Percentiles rank a stretch among this genome's conserved stretches.
Conservation (phyloP, 805 yeast species). For the Suhomyces sp. region DNA sequence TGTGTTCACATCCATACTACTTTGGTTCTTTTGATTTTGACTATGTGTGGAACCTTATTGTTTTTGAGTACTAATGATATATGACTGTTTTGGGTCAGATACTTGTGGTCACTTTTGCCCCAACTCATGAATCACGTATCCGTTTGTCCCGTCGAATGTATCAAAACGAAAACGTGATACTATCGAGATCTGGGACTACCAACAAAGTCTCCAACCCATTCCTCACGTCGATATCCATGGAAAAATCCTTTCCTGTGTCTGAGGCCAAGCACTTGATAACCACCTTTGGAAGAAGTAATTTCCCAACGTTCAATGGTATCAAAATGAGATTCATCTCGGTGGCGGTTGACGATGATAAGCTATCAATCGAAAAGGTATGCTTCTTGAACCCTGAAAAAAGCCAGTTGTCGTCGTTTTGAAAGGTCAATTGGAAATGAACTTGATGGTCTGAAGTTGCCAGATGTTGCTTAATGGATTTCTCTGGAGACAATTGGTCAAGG, state of each 20-base stretch:
- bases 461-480: no score
- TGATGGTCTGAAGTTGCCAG: no score
- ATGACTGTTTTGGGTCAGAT: no score
- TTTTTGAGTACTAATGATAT: no score
- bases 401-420: slow-evolving; percentile 71
- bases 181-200: slow-evolving; percentile 69
- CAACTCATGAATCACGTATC: no score
- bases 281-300: slow-evolving; percentile 63
- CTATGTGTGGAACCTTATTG: no score
- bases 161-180: slow-evolving; percentile 55
- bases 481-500: no score
- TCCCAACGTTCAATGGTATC: slow-evolving; percentile 77
- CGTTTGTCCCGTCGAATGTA: no score
- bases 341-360: slow-evolving; percentile 6
- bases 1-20: no score
- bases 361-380: slow-evolving; percentile 44
- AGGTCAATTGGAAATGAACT: slow-evolving; percentile 41
- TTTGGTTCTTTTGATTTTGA: no score
- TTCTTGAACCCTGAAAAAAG: slow-evolving; percentile 69
- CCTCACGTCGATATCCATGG: slow-evolving; percentile 60
- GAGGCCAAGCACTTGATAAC: slow-evolving; percentile 30
- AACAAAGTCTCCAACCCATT: slow-evolving; percentile 69
- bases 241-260: slow-evolving; percentile 29
- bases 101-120: no score
- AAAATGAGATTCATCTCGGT: slow-evolving; percentile 44